Evolutionary conservation across 345 rosid genomes (phyloP).

Genomic region (Chamaenerion angustifolium): DNA sequence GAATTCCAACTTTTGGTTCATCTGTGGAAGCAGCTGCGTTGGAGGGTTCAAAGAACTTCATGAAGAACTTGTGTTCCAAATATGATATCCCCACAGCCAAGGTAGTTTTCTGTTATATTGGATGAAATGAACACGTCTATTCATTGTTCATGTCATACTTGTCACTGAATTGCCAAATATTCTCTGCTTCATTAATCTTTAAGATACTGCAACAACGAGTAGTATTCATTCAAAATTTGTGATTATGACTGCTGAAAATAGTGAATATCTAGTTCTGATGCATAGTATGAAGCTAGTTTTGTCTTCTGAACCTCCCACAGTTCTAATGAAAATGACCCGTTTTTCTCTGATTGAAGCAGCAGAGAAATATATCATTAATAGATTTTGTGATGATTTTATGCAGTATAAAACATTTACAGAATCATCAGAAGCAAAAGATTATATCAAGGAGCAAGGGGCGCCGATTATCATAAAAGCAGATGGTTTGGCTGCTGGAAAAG

Average conservation of each 20-base stretch:
- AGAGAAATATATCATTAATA: too few relatives aligned
- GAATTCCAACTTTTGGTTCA: constrained; percentile 81
- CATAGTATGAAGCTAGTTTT: too few relatives aligned
- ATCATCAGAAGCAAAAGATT: constrained; percentile 54
- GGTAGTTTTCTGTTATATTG: constrained; percentile 26
- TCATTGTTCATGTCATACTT: not conserved
- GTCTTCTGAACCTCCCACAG: too few relatives aligned
- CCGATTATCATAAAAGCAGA: constrained; percentile 88
- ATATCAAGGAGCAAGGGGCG: constrained; percentile 62
- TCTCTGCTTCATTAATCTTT: not conserved
- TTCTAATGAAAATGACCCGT: too few relatives aligned
- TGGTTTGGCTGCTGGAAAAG: constrained; percentile 97
- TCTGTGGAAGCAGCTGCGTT: constrained; percentile 92
- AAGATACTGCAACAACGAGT: too few relatives aligned
- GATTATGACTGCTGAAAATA: too few relatives aligned
- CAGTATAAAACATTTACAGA: constrained; percentile 61
- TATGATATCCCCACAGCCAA: constrained; percentile 87
- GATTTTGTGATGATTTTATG: constrained; percentile 9
- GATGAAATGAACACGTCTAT: not conserved
- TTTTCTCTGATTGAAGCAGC: too few relatives aligned
- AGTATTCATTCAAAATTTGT: too few relatives aligned
- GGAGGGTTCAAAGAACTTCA: constrained; percentile 94
- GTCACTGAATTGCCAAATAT: too few relatives aligned
- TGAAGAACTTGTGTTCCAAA: constrained; percentile 81
- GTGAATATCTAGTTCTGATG: not conserved